Conservation (phyloP, 805 yeast species). For the Nakazawaea populi region DNA sequence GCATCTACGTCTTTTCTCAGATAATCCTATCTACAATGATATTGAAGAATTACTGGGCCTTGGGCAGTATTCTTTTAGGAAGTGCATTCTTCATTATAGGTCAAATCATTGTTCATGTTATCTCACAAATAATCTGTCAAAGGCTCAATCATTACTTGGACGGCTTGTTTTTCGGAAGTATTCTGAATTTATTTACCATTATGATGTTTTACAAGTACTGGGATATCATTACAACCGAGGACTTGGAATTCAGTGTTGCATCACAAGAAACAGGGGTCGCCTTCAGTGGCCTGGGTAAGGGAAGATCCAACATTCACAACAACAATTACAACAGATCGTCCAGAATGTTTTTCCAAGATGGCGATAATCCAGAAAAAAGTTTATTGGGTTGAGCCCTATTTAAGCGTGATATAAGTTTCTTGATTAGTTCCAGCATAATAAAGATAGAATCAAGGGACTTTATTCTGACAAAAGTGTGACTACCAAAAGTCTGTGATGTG, state of each 20-base stretch:
- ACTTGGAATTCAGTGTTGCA: slow-evolving; percentile 82
- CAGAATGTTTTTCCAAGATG: background rate
- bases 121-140: slow-evolving; percentile 61
- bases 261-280: slow-evolving; percentile 35
- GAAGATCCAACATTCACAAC: background rate
- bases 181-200: slow-evolving; percentile 72
- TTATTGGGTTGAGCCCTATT: background rate
- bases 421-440: too few relatives aligned
- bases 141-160: slow-evolving; percentile 82
- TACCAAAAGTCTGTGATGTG: too few relatives aligned
- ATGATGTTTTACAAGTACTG: slow-evolving; percentile 97
- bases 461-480: too few relatives aligned
- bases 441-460: too few relatives aligned
- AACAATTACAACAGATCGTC: slow-evolving; percentile 1
- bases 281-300: background rate
- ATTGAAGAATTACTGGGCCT: slow-evolving; percentile 78
- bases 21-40: slow-evolving; percentile 59
- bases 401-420: too few relatives aligned
- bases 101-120: slow-evolving; percentile 69
- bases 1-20: slow-evolving; percentile 62
- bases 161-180: slow-evolving; percentile 79
- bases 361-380: background rate
- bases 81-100: slow-evolving; percentile 72
- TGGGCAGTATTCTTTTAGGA: slow-evolving; percentile 76
- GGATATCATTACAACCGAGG: slow-evolving; percentile 95